Evolutionary conservation across 129 eudicot species (phyloP).

Genomic region (Rutidosis leptorrhynchoides): DNA sequence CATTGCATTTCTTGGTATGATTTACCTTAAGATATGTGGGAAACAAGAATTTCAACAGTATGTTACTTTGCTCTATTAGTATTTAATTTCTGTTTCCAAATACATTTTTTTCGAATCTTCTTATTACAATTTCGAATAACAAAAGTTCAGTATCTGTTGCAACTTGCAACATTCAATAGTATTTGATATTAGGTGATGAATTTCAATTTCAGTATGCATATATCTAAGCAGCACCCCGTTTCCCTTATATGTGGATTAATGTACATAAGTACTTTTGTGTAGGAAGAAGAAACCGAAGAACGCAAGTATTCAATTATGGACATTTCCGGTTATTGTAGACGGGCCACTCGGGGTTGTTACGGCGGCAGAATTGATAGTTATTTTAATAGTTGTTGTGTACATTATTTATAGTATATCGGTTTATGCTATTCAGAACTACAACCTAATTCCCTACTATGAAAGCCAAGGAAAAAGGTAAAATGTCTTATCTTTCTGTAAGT

Average conservation of each 20-base stretch:
- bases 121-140: too few relatives aligned
- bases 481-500: too few relatives aligned
- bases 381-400: conserved; percentile 48
- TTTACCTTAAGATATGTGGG: conserved; percentile 49
- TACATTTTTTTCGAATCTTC: too few relatives aligned
- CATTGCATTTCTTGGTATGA: conserved; percentile 58
- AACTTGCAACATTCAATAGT: too few relatives aligned
- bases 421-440: conserved; percentile 36
- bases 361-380: conserved; percentile 74
- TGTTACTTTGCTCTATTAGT: conserved; percentile 16
- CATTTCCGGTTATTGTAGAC: conserved; percentile 72
- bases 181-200: too few relatives aligned
- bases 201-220: too few relatives aligned
- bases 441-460: conserved; percentile 29
- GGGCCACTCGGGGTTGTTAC: conserved; percentile 92
- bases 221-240: too few relatives aligned
- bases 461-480: conserved; percentile 40
- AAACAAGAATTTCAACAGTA: conserved; percentile 58
- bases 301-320: conserved; percentile 61
- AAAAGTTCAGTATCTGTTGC: too few relatives aligned
- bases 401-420: conserved; percentile 51
- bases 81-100: too few relatives aligned
- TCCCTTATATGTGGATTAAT: neutral
- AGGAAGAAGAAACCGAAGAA: conserved; percentile 49
- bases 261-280: conserved; percentile 6